Conservation (phyloP, 2,329 filamentous ascomycete species). For the Pestalotiopsis sp. region DNA sequence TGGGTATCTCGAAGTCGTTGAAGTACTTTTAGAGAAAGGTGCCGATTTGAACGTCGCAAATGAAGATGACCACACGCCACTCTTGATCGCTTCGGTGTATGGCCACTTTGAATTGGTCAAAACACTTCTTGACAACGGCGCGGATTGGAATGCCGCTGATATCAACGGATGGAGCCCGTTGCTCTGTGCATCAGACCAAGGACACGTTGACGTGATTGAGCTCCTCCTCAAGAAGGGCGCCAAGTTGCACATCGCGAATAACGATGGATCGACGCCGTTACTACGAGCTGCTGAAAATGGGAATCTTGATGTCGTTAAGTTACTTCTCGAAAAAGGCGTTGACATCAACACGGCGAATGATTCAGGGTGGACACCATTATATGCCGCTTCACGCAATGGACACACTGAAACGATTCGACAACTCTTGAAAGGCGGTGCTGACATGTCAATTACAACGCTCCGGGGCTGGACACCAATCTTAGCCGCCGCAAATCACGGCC, state of each 20-base stretch:
- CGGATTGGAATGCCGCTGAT: background rate
- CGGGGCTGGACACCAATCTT: background rate
- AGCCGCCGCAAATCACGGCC: background rate
- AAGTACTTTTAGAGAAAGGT: background rate
- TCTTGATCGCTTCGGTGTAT: background rate
- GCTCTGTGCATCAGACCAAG: background rate
- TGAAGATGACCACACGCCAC: slow-evolving; percentile 14
- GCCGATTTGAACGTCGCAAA: slow-evolving; percentile 24
- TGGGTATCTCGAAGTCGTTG: background rate
- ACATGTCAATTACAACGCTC: background rate
- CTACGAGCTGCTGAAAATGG: background rate
- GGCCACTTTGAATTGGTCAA: background rate
- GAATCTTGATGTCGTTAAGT: background rate
- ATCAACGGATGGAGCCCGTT: background rate
- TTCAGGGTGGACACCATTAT: background rate
- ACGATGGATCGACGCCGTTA: background rate
- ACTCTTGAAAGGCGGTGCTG: background rate
- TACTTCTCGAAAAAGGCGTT: background rate
- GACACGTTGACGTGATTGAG: background rate
- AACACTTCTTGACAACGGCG: background rate
- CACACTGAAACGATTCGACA: background rate
- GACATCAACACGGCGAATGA: background rate
- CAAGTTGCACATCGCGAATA: background rate
- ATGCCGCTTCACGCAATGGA: background rate
- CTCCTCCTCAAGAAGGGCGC: background rate